Conservation (phyloP, 148 eudicot species). For the Salicornia ramosissima region DNA sequence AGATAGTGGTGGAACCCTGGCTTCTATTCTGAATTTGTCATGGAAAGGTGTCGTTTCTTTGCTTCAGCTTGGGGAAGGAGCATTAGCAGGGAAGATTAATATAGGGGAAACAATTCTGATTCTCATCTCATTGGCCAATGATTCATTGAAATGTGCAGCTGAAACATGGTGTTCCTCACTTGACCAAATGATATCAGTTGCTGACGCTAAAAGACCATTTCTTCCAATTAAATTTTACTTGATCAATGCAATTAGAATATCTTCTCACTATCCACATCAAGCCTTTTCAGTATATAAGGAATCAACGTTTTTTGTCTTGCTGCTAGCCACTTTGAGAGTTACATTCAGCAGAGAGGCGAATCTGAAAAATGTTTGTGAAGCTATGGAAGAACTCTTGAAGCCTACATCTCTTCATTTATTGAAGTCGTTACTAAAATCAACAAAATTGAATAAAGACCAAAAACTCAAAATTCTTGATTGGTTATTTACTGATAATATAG, state of each 20-base stretch:
- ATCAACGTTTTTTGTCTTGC: slow-evolving; percentile 43
- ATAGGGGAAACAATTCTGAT: slow-evolving; percentile 49
- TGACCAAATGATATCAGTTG: slow-evolving; percentile 42
- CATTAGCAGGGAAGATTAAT: slow-evolving; percentile 58
- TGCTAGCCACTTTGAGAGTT: slow-evolving; percentile 56
- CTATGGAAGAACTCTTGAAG: slow-evolving; percentile 65
- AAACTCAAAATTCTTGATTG: slow-evolving; percentile 66
- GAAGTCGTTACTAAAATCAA: slow-evolving; percentile 65
- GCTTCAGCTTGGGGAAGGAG: slow-evolving; percentile 81
- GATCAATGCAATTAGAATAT: slow-evolving; percentile 84
- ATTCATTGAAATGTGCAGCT: slow-evolving; percentile 65
- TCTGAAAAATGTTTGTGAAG: slow-evolving; percentile 58
- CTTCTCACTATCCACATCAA: slow-evolving; percentile 66
- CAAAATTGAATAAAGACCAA: slow-evolving; percentile 45
- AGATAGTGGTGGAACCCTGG: slow-evolving; percentile 81
- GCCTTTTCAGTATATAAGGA: slow-evolving; percentile 58
- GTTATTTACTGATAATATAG: slow-evolving; percentile 43
- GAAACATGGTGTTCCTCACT: slow-evolving; percentile 59
- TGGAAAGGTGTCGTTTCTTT: slow-evolving; percentile 94
- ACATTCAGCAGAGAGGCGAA: slow-evolving; percentile 41
- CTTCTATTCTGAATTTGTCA: slow-evolving; percentile 65
- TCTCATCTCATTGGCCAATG: slow-evolving; percentile 66
- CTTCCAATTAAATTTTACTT: slow-evolving; percentile 86
- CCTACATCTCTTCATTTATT: slow-evolving; percentile 70
- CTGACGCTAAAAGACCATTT: slow-evolving; percentile 80